Evolutionary conservation across 2,329 filamentous ascomycete species (phyloP).

Genomic region (Triangularia verruculosa): DNA sequence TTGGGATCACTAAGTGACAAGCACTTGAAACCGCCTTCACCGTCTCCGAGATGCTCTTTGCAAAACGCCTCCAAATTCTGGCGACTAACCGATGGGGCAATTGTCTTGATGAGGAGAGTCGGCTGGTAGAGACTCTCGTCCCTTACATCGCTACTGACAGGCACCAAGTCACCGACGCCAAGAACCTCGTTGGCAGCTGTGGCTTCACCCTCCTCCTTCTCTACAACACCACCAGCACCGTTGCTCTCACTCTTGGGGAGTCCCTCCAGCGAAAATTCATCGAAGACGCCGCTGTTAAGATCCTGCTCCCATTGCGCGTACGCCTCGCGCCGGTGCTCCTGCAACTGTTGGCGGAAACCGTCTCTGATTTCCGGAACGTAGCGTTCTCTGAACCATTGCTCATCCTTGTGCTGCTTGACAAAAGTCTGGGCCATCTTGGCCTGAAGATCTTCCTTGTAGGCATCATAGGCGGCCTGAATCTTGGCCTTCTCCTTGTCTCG

Average conservation of each 20-base stretch:
- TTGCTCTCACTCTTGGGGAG: constrained; percentile 92
- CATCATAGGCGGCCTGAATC: constrained; percentile 68
- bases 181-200: constrained; percentile 89
- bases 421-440: constrained; percentile 83
- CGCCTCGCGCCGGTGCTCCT: constrained; percentile 72
- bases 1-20: constrained; percentile 95
- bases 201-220: constrained; percentile 94
- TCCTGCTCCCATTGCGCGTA: constrained; percentile 90
- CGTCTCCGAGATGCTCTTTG: constrained; percentile 88
- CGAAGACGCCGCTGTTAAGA: constrained; percentile 79
- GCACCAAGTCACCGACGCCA: constrained; percentile 86
- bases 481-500: constrained; percentile 74
- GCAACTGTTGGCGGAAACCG: constrained; percentile 69
- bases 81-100: constrained; percentile 92
- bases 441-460: constrained; percentile 66
- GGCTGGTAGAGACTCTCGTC: constrained; percentile 88
- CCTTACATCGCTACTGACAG: constrained; percentile 77
- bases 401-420: constrained; percentile 86
- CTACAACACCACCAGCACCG: constrained; percentile 76
- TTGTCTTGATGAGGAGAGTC: constrained; percentile 94
- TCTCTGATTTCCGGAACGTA: constrained; percentile 83
- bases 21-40: constrained; percentile 91
- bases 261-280: constrained; percentile 91
- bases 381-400: constrained; percentile 97
- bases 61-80: constrained; percentile 92